Base-by-base conservation (phyloP, 768 basidiomycete genomes). In the Russula dissimulans region DNA sequence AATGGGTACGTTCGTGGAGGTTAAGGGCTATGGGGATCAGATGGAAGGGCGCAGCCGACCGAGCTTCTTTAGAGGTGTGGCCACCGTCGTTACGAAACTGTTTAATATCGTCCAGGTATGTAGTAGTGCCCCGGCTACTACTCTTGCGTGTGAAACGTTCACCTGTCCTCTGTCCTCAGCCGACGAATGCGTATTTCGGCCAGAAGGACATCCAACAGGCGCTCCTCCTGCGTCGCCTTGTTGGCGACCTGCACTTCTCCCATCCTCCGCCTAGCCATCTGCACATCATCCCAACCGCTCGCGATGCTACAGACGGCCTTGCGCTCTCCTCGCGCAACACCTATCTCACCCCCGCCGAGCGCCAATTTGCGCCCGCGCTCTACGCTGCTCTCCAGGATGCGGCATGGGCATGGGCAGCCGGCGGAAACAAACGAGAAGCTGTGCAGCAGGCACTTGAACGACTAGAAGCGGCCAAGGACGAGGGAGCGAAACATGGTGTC, bases 121-220 rank as follows among this genome's bases (percentile, higher is more conserved):
- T 68, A 14, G 10, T n/a, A n/a, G 45, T 17, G 7, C 32, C n/a
- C 38, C 34, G n/a, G 6, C 18, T 45, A 15, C 12, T 34, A 41
- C 26, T 17, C 4, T 59, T 12, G 10, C 32, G 44, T 36, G 36
- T 31, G 54, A 36, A 18, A 48, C 29, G 45, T 61, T 50, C 29
- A 66, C 61, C 29, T 46, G 6, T 3, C 39, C 9, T 12, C 6
- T 4, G 18, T 31, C 47, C 18, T 36, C 71, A 95, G 93, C 95
- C 95, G 5, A 90, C 89, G 47, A 83, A 86, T 64, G 85, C 89
- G 22, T 97, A 98, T 72, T 97, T 99, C 63, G 95, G 97, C 1
- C 95, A 98, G 73, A 98, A 98, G 70, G 95, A 98, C 70, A 97
- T 99, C 56, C 97, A 99, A 69, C 97, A 99, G 70, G 92, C 89